These are phyloP conservation scores for Plicaturopsis crispa DNA, from an alignment of 768 basidiomycete species.

Conservation along the genomic window DNA sequence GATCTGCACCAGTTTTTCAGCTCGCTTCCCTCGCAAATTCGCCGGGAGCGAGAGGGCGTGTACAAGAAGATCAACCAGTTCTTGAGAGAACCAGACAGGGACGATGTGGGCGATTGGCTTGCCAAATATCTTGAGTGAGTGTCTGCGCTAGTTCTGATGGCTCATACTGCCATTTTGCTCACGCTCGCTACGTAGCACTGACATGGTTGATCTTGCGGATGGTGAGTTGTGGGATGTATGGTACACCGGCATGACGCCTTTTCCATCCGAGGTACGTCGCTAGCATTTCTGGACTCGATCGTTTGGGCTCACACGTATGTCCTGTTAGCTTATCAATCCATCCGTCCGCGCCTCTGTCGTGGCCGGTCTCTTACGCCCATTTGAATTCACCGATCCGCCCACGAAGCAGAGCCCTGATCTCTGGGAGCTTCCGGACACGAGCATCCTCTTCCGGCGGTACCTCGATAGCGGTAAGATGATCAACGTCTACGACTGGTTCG, in stretches of 20 bases:
- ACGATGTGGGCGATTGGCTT: constrained; percentile 42
- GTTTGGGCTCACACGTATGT: background rate
- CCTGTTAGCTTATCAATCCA: constrained; percentile 57
- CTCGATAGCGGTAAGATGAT: constrained; percentile 75
- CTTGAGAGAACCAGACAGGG: constrained; percentile 13
- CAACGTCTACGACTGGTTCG: constrained; percentile 87
- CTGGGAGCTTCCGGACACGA: constrained; percentile 63
- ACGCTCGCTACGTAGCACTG: too few species aligned
- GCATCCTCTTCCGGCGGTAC: constrained; percentile 71
- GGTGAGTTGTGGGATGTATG: constrained; percentile 59
- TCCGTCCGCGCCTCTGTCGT: constrained; percentile 55
- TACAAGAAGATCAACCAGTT: constrained; percentile 14
- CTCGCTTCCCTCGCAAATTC: constrained; percentile 21
- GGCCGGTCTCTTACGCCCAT: constrained; percentile 53
- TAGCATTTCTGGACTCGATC: constrained; percentile 6
- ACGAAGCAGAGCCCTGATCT: constrained; percentile 18
- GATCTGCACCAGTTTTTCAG: constrained; percentile 31
- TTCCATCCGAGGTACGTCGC: constrained; percentile 66
- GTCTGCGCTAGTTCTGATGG: background rate
- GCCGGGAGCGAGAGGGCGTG: constrained; percentile 24
- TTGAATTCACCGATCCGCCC: constrained; percentile 30
- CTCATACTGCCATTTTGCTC: background rate
- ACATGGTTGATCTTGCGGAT: constrained; percentile 38
- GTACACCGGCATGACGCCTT: constrained; percentile 60
- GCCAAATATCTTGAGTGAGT: constrained; percentile 41